Evolutionary conservation across 2,329 filamentous ascomycete genomes (phyloP).

Genomic region (Lasiodiplodia hormozganensis): DNA sequence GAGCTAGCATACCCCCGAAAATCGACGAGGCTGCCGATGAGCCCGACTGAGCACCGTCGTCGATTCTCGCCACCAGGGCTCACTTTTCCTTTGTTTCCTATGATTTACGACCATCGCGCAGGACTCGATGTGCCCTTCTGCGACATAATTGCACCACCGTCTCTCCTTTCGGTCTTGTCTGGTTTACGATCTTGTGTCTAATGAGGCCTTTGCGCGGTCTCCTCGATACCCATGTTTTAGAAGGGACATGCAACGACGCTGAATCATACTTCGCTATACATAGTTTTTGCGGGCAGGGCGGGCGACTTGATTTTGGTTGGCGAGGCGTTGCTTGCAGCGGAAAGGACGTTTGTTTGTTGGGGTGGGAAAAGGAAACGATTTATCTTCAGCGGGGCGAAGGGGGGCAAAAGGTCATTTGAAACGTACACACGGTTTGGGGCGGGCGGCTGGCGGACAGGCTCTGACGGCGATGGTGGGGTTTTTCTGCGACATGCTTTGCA

Average conservation of each 20-base stretch:
- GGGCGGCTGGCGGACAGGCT: not conserved
- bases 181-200: slow-evolving; percentile 23
- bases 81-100: slow-evolving; percentile 3
- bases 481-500: slow-evolving; percentile 7
- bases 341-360: not conserved
- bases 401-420: not conserved
- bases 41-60: slow-evolving; percentile 37
- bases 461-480: not conserved
- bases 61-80: not conserved
- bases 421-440: slow-evolving; percentile 22
- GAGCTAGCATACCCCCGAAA: slow-evolving; percentile 50
- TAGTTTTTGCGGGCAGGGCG: slow-evolving; percentile 23
- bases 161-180: slow-evolving; percentile 21
- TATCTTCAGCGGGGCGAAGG: not conserved
- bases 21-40: slow-evolving; percentile 53
- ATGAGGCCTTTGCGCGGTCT: slow-evolving; percentile 26
- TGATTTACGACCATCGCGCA: slow-evolving; percentile 23
- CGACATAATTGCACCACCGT: slow-evolving; percentile 22
- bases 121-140: slow-evolving; percentile 24
- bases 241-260: slow-evolving; percentile 28
- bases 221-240: slow-evolving; percentile 31
- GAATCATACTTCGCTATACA: slow-evolving; percentile 24
- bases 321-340: slow-evolving; percentile 24
- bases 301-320: slow-evolving; percentile 18
- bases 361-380: slow-evolving; percentile 15